Conservation (phyloP, 2,329 filamentous ascomycete genomes). For the Aureobasidium sp. region DNA sequence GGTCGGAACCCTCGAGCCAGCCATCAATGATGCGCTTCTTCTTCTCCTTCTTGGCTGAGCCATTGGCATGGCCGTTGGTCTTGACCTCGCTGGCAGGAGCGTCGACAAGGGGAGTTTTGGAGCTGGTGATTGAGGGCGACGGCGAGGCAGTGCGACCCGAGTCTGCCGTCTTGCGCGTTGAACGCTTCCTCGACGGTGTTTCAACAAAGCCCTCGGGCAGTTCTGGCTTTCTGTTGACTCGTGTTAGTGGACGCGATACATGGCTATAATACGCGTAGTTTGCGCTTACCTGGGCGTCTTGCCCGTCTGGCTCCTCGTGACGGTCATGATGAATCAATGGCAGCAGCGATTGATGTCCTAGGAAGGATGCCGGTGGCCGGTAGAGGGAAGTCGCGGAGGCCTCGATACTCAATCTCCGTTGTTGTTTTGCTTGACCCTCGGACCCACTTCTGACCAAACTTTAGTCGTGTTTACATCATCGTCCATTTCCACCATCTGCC, state of each 20-base stretch:
- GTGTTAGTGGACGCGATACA: constrained; percentile 8
- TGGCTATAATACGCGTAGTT: background rate
- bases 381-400: background rate
- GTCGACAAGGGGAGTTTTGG: constrained; percentile 16
- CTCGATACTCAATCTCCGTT: constrained; percentile 9
- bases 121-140: constrained; percentile 17
- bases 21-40: constrained; percentile 28
- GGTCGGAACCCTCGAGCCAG: constrained; percentile 28
- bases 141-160: constrained; percentile 26
- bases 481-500: background rate
- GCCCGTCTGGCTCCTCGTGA: constrained; percentile 41
- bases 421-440: constrained; percentile 5
- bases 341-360: background rate
- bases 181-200: constrained; percentile 35
- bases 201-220: constrained; percentile 39
- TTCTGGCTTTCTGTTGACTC: constrained; percentile 28
- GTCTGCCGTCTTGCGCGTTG: constrained; percentile 33
- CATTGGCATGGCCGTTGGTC: constrained; percentile 23
- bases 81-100: constrained; percentile 14
- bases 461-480: background rate
- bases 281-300: constrained; percentile 38
- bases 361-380: constrained; percentile 5
- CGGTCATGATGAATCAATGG: constrained; percentile 14
- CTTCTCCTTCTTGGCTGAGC: constrained; percentile 24
- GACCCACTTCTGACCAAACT: constrained; percentile 7